Conservation (phyloP, 2,329 filamentous ascomycete species). For the Mycosphaerella sp. region DNA sequence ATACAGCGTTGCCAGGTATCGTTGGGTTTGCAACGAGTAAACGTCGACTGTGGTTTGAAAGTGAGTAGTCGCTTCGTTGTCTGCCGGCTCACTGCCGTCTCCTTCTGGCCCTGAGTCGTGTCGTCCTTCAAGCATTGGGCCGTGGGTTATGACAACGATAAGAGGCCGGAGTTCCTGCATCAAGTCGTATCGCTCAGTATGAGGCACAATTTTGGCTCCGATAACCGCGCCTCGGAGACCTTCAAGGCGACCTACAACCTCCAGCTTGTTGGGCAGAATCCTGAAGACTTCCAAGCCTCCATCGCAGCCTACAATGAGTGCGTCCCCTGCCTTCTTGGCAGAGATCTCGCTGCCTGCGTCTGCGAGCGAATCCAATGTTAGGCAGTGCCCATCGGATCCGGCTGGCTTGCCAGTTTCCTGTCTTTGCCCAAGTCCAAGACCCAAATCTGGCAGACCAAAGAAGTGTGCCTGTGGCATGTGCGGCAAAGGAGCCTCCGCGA, state of each 20-base stretch:
- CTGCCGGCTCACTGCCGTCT: conserved; percentile 31
- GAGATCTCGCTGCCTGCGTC: conserved; percentile 44
- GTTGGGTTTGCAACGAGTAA: conserved; percentile 73
- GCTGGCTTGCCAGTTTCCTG: conserved; percentile 33
- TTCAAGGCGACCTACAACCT: conserved; percentile 63
- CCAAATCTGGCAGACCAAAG: conserved; percentile 31
- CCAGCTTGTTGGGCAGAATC: conserved; percentile 65
- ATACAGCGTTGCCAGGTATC: conserved; percentile 66
- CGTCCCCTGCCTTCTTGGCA: conserved; percentile 50
- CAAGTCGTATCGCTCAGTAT: conserved; percentile 50
- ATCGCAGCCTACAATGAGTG: conserved; percentile 71
- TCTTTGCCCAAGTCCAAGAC: conserved; percentile 24
- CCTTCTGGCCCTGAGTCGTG: conserved; percentile 25
- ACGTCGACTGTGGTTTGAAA: conserved; percentile 88
- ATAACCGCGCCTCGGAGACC: conserved; percentile 74
- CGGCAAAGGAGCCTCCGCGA: conserved; percentile 31
- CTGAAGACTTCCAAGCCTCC: conserved; percentile 71
- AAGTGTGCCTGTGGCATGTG: conserved; percentile 35
- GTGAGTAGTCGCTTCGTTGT: conserved; percentile 41
- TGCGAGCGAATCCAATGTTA: conserved; percentile 68
- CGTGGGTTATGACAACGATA: conserved; percentile 73
- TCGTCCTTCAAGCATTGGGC: conserved; percentile 55
- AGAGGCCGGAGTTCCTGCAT: conserved; percentile 59
- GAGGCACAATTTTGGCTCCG: conserved; percentile 75
- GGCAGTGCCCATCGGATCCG: conserved; percentile 61